Evolutionary conservation across 2,329 filamentous ascomycete genomes (phyloP).

Genomic region (Ophiocordyceps camponoti-rufipedis): DNA sequence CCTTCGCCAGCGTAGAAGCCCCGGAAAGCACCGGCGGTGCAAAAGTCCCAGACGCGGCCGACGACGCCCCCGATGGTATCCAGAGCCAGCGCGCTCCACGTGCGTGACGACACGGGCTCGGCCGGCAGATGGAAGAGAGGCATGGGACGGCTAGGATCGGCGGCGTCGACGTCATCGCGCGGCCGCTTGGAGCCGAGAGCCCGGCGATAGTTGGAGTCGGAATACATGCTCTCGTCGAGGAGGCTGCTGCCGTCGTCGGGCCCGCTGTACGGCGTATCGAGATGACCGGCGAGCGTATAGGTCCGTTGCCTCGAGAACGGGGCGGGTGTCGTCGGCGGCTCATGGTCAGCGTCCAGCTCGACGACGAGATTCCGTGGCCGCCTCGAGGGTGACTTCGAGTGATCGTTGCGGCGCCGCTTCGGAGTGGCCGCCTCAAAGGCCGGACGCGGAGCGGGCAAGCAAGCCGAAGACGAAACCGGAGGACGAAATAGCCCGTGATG

Average conservation of each 20-base stretch:
- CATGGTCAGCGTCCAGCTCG: conserved; percentile 11
- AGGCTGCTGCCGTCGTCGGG: conserved; percentile 11
- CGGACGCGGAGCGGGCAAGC: conserved; percentile 13
- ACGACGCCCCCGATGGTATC: conserved; percentile 47
- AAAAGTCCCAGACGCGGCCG: conserved; percentile 74
- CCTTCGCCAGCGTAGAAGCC: conserved; percentile 83
- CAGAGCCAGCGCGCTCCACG: conserved; percentile 42
- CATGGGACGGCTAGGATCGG: conserved; percentile 11
- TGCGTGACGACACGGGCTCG: conserved; percentile 13
- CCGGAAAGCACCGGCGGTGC: conserved; percentile 52
- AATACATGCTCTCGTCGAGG: conserved; percentile 36
- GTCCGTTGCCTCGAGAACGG: conserved; percentile 15
- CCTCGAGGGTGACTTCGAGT: conserved; percentile 16
- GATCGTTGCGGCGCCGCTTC: conserved; percentile 19
- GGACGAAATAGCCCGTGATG: conserved; percentile 29
- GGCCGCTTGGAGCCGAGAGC: conserved; percentile 28
- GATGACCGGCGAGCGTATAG: conserved; percentile 35
- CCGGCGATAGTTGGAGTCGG: conserved; percentile 36
- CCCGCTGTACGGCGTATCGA: conserved; percentile 25
- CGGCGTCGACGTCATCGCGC: conserved; percentile 18
- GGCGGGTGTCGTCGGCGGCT: conserved; percentile 25
- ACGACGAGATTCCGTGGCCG: not conserved
- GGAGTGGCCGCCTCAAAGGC: conserved; percentile 7
- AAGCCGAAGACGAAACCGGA: conserved; percentile 20
- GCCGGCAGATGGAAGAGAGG: conserved; percentile 14